These are phyloP conservation scores for Silene vulgaris DNA, from an alignment of 179 eudicot genomes.

Conservation along the genomic window DNA sequence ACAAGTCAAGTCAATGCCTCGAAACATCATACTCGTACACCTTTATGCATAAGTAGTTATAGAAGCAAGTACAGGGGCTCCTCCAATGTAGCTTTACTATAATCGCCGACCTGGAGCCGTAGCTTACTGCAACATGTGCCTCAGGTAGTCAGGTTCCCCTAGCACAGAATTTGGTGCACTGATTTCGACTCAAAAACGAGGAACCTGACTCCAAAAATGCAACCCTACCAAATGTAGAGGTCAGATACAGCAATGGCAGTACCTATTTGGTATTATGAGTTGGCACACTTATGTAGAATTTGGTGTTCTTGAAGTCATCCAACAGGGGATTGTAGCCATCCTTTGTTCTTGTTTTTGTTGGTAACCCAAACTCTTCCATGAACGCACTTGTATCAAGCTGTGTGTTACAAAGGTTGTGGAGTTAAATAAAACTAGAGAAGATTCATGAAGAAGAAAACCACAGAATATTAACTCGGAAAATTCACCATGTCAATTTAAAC, in stretches of 20 bases:
- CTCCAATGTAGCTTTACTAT: no score
- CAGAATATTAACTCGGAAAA: no score
- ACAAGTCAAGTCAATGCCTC: no score
- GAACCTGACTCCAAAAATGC: not conserved
- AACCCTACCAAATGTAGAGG: not conserved
- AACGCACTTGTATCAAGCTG: constrained; percentile 90
- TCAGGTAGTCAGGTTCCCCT: no score
- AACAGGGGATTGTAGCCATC: constrained; percentile 94
- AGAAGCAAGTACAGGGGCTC: no score
- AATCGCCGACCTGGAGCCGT: no score
- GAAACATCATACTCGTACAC: no score
- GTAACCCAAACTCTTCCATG: constrained; percentile 93
- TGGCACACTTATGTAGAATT: constrained; percentile 85
- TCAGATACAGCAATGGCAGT: constrained; percentile 19
- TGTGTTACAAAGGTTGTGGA: constrained; percentile 8
- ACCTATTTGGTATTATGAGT: constrained; percentile 55
- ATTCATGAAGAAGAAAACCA: no score
- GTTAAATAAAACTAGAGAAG: not conserved
- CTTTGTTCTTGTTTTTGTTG: constrained; percentile 83
- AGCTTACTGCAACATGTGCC: no score
- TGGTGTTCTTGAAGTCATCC: constrained; percentile 95
- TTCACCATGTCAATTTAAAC: no score
- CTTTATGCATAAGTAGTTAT: no score
- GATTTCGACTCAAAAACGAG: not conserved
- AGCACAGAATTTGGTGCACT: not conserved